Evolutionary conservation across 345 rosid species (phyloP), one percentile per base, ranked within the genome.

Genomic region (Rhodomyrtus tomentosa): DNA sequence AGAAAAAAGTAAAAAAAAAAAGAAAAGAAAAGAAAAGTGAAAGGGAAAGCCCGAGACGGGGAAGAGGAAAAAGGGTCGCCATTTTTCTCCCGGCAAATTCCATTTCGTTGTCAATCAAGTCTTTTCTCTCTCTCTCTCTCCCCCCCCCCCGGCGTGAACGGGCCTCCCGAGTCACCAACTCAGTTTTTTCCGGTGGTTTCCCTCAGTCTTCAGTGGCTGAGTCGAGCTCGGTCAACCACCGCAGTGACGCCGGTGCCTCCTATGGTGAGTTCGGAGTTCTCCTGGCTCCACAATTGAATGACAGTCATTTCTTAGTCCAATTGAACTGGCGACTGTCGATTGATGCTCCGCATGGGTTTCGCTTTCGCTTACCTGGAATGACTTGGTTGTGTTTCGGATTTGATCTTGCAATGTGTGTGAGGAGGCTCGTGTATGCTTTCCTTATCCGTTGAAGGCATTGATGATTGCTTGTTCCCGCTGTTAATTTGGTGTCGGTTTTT

Each of bases 71-170:
- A 68, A 22, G 24, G 25, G 25, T 36, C 79, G 25, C 45, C 1
- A 68, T 36, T 8, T 68, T 18, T 68, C 79, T 68, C 79, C 76
- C 79, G 79, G 79, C 45, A 68, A 68, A 68, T 68, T 36, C 79
- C 79, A 48, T 24, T 80, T 80, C 51, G 24, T 50, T 80, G 51
- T 80, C 82, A 49, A 24, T n/a, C 51, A 48, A 45, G 54, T 45
- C 51, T 45, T 27, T 48, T 48, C 51, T 25, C 82, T 74, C 49
- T 36, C 13, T 79, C 29, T 11, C 82, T 79, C 52, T 27, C 32
- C 16, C 18, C 5, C 27, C 3, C 20, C 36, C 20, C 74, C 22
- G 36, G 36, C 36, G 22, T 36, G 40, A 29, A 62, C 74, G 74
- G 40, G 5, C 9, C 40, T 9, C 11, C 40, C 40, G 40, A 62